A percentile compares a stretch with the other conserved stretches of the same genome.
Conservation (phyloP, 2,329 filamentous ascomycete species). For the Calonectria hawksworthii region DNA sequence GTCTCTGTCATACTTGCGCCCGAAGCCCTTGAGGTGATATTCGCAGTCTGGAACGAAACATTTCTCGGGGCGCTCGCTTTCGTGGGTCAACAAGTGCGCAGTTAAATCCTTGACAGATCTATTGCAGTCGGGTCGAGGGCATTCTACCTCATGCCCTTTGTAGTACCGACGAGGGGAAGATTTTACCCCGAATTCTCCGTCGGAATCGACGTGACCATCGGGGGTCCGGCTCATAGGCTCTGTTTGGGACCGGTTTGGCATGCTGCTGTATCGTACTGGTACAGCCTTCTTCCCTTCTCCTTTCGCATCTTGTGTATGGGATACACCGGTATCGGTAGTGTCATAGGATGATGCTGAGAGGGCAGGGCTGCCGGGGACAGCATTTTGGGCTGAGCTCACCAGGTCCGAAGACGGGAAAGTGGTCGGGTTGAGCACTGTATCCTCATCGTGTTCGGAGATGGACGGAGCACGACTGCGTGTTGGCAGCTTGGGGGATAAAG, state of each 20-base stretch:
- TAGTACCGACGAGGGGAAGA: constrained; percentile 55
- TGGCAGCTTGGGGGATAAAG: not conserved
- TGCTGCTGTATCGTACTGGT: not conserved
- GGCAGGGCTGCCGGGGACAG: not conserved
- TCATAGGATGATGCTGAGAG: not conserved
- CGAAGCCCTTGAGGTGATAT: constrained; percentile 93
- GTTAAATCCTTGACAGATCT: constrained; percentile 91
- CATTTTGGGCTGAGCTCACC: not conserved
- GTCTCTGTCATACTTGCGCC: constrained; percentile 97
- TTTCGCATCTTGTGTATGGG: not conserved
- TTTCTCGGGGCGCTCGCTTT: constrained; percentile 91
- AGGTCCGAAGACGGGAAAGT: not conserved
- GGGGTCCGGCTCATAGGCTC: not conserved
- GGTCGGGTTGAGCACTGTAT: not conserved
- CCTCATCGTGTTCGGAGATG: not conserved
- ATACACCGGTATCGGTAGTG: not conserved
- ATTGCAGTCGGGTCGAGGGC: constrained; percentile 87
- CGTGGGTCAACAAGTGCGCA: constrained; percentile 95
- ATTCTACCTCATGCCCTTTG: constrained; percentile 78
- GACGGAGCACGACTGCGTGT: not conserved
- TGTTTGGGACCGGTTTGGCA: not conserved
- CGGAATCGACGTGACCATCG: not conserved
- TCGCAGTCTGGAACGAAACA: constrained; percentile 94
- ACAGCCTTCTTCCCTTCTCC: not conserved
- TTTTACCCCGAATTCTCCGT: not conserved